Evolutionary conservation across 306 rosid species (phyloP).

Genomic region (Mimosa bimucronata): DNA sequence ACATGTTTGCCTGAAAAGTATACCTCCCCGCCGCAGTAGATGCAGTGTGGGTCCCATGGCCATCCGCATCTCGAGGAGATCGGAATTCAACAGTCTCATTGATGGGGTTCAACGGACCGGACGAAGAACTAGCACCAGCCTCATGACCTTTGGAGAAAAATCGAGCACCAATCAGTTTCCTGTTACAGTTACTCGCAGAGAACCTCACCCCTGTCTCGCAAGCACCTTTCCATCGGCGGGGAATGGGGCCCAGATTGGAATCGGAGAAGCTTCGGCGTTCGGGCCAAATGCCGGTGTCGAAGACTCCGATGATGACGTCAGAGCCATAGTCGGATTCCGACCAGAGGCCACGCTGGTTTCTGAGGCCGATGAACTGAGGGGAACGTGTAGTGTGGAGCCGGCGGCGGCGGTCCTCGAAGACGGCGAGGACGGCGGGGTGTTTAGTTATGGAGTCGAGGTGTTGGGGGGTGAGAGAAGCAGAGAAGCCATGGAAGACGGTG

Average conservation of each 20-base stretch:
- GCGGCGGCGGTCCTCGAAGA: constrained; percentile 65
- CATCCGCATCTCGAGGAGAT: constrained; percentile 77
- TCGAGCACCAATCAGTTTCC: constrained; percentile 67
- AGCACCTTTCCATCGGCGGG: constrained; percentile 62
- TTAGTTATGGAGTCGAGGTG: constrained; percentile 42
- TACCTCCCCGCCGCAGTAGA: constrained; percentile 72
- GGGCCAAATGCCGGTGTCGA: constrained; percentile 77
- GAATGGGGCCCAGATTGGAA: constrained; percentile 62
- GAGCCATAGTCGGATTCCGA: constrained; percentile 75
- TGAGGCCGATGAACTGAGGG: constrained; percentile 74
- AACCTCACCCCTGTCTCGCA: constrained; percentile 60
- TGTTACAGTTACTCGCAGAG: constrained; percentile 47
- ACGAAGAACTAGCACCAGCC: constrained; percentile 44
- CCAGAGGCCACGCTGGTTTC: constrained; percentile 78
- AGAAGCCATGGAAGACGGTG: constrained; percentile 77
- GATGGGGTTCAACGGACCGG: constrained; percentile 49
- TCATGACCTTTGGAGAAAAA: constrained; percentile 71
- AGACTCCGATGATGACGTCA: constrained; percentile 63
- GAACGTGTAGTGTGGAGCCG: constrained; percentile 79
- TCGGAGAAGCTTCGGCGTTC: constrained; percentile 71
- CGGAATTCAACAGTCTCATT: constrained; percentile 63
- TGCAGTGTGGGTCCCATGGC: constrained; percentile 80
- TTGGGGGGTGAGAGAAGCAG: constrained; percentile 48
- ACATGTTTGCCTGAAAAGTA: constrained; percentile 60
- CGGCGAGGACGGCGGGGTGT: constrained; percentile 63